Evolutionary conservation across 805 yeast genomes (phyloP), one percentile per base, ranked within the genome.

Genomic region (Barnettozyma vustinii): DNA sequence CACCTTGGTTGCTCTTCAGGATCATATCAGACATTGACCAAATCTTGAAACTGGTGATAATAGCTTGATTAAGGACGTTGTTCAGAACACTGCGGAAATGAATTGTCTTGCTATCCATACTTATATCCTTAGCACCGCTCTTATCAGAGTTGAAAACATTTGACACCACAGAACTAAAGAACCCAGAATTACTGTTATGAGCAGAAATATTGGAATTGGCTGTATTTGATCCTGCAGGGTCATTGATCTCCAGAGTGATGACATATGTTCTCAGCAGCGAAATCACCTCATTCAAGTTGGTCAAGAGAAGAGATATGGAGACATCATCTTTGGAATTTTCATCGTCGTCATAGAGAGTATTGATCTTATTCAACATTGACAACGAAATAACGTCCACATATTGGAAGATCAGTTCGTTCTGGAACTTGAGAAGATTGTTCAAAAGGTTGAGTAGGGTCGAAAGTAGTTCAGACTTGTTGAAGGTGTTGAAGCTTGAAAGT

Each of bases 71-170:
- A 60, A 88, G 77, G 5, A 90, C 76, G 42, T 79, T 68, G 5
- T 48, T 45, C 26, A 59, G 39, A 33, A 54, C 51, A 12, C 46
- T 52, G 30, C 64, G 58, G 19, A 48, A 48, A n/a, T 48, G 42
- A 16, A 13, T 5, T 9, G 51, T 26, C 32, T 40, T 40, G 16
- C 16, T 15, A 13, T 20, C 25, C 3, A 15, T 2, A 37, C 18
- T 20, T 1, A 27, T 19, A 18, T 40, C 39, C 21, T 27, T 9
- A 15, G 48, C 41, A 19, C 40, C n/a, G 9, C 47, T 44, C 1
- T 87, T 73, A 53, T 87, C 95, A 13, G 81, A 78, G 48, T 79
- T 84, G 59, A 87, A 84, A 0, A 87, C 95, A 1, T 94, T 94
- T 53, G 84, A 86, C 47, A 87, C 84, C 21, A 82, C 84, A 47